Evolutionary conservation across 768 basidiomycete genomes (phyloP).

Genomic region (Agaricus subrufescens): DNA sequence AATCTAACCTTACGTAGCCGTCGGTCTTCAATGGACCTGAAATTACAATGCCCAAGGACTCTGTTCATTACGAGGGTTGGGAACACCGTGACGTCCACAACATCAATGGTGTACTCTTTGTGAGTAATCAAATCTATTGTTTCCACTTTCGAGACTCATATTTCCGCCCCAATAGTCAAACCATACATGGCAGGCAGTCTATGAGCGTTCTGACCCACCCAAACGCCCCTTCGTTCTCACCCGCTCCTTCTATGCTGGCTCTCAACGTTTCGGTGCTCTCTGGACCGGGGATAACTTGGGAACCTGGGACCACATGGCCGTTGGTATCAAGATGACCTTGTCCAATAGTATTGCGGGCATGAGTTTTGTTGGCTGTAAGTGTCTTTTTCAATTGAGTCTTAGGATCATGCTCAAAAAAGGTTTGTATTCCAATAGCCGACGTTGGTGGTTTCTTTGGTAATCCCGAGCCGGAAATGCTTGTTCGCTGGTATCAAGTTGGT

Average conservation of each 20-base stretch:
- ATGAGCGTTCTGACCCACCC: slow-evolving; percentile 66
- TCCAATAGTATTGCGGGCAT: slow-evolving; percentile 87
- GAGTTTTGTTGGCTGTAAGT: slow-evolving; percentile 86
- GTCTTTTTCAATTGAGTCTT: neutral
- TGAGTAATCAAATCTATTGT: slow-evolving; percentile 27
- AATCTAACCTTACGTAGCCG: slow-evolving; percentile 41
- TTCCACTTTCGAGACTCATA: neutral
- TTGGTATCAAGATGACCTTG: slow-evolving; percentile 90
- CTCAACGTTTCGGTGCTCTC: slow-evolving; percentile 94
- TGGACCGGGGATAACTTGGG: slow-evolving; percentile 99
- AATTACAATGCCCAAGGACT: slow-evolving; percentile 67
- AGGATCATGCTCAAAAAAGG: neutral
- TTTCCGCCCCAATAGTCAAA: slow-evolving; percentile 56
- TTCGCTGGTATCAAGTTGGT: slow-evolving; percentile 96
- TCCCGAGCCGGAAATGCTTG: slow-evolving; percentile 89
- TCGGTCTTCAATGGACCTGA: slow-evolving; percentile 99
- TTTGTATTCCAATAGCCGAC: slow-evolving; percentile 57
- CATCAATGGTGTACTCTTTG: slow-evolving; percentile 93
- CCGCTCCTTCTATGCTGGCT: slow-evolving; percentile 91
- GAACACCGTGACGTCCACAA: slow-evolving; percentile 98
- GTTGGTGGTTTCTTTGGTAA: slow-evolving; percentile 99
- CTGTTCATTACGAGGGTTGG: slow-evolving; percentile 90
- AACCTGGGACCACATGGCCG: slow-evolving; percentile 96
- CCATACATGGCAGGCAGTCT: slow-evolving; percentile 75
- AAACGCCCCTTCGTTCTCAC: slow-evolving; percentile 94